A percentile compares a stretch with the other conserved stretches of the same genome.
Conservation (phyloP, 106 monocot species). For the Alisma plantagoaquatica region DNA sequence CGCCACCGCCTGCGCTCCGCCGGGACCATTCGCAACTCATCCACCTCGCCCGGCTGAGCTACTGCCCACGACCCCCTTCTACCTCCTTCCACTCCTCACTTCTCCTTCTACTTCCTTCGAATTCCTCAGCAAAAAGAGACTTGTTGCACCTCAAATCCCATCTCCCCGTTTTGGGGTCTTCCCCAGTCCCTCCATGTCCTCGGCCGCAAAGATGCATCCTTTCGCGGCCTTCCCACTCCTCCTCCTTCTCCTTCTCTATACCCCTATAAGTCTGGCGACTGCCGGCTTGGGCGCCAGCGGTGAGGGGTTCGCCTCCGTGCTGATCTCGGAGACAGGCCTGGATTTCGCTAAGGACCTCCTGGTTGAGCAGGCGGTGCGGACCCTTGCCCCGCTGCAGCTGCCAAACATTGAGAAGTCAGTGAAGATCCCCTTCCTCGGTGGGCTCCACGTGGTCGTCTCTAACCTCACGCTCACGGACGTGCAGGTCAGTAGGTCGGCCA, state of each 20-base stretch:
- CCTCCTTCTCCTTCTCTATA: slow-evolving; percentile 10
- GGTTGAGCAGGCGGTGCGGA: slow-evolving; percentile 37
- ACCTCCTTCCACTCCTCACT: too few relatives aligned
- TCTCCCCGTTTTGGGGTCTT: neutral
- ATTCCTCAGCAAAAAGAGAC: too few relatives aligned
- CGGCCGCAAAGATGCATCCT: neutral
- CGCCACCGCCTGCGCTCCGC: too few relatives aligned
- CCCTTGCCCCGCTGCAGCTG: slow-evolving; percentile 43
- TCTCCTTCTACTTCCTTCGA: too few relatives aligned
- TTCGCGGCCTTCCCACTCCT: neutral
- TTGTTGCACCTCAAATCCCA: too few relatives aligned
- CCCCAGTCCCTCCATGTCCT: neutral
- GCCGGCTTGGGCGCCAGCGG: slow-evolving; percentile 13
- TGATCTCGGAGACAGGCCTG: slow-evolving; percentile 63
- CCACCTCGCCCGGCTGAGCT: too few relatives aligned
- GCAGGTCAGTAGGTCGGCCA: slow-evolving; percentile 34
- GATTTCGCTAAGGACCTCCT: slow-evolving; percentile 61
- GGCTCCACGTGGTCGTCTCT: slow-evolving; percentile 25
- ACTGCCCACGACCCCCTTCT: too few relatives aligned
- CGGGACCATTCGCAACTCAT: too few relatives aligned
- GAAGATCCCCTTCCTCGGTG: slow-evolving; percentile 55
- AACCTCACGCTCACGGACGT: slow-evolving; percentile 48
- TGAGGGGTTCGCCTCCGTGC: slow-evolving; percentile 33
- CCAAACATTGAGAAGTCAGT: slow-evolving; percentile 48
- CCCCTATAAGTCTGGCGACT: slow-evolving; percentile 10